These are phyloP conservation scores for Malassezia sympodialis DNA, from an alignment of 1,284 basidiomycete genomes.

Conservation along the genomic window DNA sequence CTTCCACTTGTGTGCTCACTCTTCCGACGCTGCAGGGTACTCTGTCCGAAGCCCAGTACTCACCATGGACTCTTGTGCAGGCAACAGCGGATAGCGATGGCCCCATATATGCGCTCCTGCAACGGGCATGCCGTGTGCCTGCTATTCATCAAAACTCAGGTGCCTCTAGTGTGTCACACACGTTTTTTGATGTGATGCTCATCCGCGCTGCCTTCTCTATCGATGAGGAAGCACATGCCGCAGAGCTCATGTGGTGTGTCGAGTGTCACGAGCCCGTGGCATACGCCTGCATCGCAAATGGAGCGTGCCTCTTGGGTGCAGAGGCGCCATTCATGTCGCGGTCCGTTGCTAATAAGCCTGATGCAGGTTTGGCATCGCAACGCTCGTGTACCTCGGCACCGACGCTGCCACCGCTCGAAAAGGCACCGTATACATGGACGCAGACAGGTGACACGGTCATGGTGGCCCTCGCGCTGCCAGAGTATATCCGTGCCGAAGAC, in stretches of 20 bases:
- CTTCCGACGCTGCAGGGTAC: neutral
- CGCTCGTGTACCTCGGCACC: neutral
- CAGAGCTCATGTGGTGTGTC: slow-evolving; percentile 2
- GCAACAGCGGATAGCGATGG: neutral
- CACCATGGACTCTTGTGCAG: neutral
- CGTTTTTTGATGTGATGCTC: slow-evolving; percentile 5
- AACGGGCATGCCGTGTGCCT: neutral
- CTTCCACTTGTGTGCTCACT: neutral
- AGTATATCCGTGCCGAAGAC: slow-evolving; percentile 47
- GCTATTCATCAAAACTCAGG: neutral
- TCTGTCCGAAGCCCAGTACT: neutral
- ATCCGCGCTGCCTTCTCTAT: neutral
- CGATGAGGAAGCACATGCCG: neutral
- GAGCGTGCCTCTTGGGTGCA: neutral
- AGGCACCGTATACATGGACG: slow-evolving; percentile 68
- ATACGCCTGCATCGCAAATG: neutral
- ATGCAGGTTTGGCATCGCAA: neutral
- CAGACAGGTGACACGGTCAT: slow-evolving; percentile 73
- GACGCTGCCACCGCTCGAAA: neutral
- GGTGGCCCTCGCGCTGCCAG: slow-evolving; percentile 68
- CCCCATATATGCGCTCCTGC: neutral
- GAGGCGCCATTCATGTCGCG: neutral
- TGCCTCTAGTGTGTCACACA: neutral
- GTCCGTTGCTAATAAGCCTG: neutral
- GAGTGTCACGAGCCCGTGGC: neutral